phyloP scores from a whole-genome alignment of 352 stramenopile species.

The Aphanomyces stellatus region DNA sequence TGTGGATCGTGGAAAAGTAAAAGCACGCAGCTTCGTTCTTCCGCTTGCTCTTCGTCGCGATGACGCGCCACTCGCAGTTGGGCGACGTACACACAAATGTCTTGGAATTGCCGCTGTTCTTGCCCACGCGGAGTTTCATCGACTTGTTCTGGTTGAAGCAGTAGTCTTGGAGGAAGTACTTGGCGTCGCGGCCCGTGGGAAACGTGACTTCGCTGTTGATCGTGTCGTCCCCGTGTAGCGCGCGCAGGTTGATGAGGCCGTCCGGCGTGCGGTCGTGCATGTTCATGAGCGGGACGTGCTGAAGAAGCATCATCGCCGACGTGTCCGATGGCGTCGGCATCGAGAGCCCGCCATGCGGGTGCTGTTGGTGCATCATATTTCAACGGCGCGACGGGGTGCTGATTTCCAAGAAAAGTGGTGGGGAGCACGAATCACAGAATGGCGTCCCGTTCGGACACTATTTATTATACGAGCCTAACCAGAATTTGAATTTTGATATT shows the following conservation, averaged over 20 bases:
- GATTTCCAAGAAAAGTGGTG: not conserved
- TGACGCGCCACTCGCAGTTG: constrained; percentile 10
- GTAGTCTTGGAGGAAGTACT: constrained; percentile 21
- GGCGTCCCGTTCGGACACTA: too few species aligned
- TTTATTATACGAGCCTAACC: too few species aligned
- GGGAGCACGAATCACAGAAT: not conserved
- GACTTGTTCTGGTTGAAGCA: constrained; percentile 18
- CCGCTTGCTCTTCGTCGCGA: constrained; percentile 19
- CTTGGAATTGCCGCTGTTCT: constrained; percentile 21
- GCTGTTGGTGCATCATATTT: too few species aligned
- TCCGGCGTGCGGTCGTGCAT: not conserved
- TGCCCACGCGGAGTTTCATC: constrained; percentile 15
- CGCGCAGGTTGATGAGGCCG: constrained; percentile 7
- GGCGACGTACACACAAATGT: constrained; percentile 20
- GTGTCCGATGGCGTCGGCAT: not conserved
- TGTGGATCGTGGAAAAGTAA: constrained; percentile 21
- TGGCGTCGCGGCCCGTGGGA: constrained; percentile 15
- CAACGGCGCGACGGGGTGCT: too few species aligned
- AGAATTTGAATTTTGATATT: too few species aligned
- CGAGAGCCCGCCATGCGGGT: too few species aligned
- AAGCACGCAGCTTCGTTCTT: constrained; percentile 21
- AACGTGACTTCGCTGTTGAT: constrained; percentile 15
- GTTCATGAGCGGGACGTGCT: not conserved
- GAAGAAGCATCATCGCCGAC: not conserved
- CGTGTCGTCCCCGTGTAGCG: constrained; percentile 16